Percentiles rank a stretch among this genome's conserved stretches.
These are phyloP conservation scores for Coelastrella sp. DNA, from an alignment of 139 green algal genomes.

Conservation along the genomic window DNA sequence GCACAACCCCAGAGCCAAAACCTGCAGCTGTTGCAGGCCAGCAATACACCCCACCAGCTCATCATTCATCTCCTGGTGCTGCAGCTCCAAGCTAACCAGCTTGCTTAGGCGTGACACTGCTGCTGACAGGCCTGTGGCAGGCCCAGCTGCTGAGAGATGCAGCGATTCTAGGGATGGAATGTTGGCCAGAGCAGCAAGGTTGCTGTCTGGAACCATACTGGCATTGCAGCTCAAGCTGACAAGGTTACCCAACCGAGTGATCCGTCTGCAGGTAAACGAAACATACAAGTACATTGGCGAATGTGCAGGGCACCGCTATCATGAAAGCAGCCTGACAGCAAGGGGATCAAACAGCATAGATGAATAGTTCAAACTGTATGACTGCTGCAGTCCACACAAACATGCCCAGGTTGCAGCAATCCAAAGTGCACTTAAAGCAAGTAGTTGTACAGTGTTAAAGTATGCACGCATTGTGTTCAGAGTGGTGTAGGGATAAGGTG, in stretches of 20 bases:
- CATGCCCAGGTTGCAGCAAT: too few relatives aligned
- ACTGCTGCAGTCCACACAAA: too few relatives aligned
- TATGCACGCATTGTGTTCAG: too few relatives aligned
- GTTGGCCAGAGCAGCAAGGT: neutral
- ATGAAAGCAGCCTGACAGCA: too few relatives aligned
- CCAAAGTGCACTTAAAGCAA: too few relatives aligned
- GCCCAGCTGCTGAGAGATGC: neutral
- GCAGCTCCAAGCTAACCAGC: slow-evolving; percentile 27
- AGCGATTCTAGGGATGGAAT: neutral
- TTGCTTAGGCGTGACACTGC: neutral
- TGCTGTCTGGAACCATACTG: neutral
- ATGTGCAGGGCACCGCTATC: too few relatives aligned
- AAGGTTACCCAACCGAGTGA: neutral
- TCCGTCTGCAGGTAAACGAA: neutral
- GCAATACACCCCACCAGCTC: slow-evolving; percentile 5
- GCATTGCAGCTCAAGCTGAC: neutral
- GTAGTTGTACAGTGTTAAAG: too few relatives aligned
- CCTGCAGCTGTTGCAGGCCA: slow-evolving; percentile 12
- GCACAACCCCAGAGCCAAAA: slow-evolving; percentile 36
- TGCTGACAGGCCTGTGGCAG: neutral
- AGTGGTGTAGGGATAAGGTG: too few relatives aligned
- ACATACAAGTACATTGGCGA: neutral
- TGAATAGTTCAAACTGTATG: too few relatives aligned
- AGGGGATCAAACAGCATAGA: too few relatives aligned
- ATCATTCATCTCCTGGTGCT: neutral